Base-by-base conservation (phyloP, 2,329 filamentous ascomycete species). In the Dryadomyces quercivorus region DNA sequence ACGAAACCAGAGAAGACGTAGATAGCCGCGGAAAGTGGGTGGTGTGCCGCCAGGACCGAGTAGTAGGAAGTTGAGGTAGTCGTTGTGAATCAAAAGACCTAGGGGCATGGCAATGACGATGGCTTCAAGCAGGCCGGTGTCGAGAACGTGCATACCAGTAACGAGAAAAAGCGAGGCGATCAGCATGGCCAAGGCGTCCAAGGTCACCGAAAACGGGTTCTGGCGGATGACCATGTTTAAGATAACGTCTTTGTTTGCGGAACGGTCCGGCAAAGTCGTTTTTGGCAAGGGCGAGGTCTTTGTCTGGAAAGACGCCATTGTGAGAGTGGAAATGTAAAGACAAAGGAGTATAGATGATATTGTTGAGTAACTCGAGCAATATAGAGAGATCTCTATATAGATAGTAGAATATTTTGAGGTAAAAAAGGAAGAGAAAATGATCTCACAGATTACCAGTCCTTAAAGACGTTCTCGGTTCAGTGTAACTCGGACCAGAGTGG, bases 21-120 rank as follows among this genome's bases (percentile, higher is more conserved):
- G 69, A 67, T 92, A 94, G 59, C 88, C 88, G 5, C 69, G 59
- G 45, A 86, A 78, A 0, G 85, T 93, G 2, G 83, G 77, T 0
- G 88, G 87, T 0, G 86, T 92, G 56, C 88, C 88, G 22, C 88
- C 88, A 0, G 87, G 88, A 0, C 88, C 88, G 20, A 94, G 80
- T 43, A 78, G 78, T 59, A 92, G 72, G 69, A 89, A 93, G 65
- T 84, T 85, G 53, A 75, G 71, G 68, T 89, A 93, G 72, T 92
- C 86, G 63, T 81, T 80, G 63, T 81, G 80, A 61, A 87, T 68
- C 57, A 78, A 71, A 7, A 80, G 65, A 34, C 72, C 58, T 26
- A 74, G 50, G 1, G 78, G 77, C 8, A 75, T 65, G n/a, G 77
- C 60, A 20, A 74, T 64, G 51, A 83, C 70, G 50, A 81, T 62